A percentile compares a stretch with the other conserved stretches of the same genome.
Evolutionary conservation across 371 early-diverging fungal species (phyloP).

Genomic region (Massospora cicadina): DNA sequence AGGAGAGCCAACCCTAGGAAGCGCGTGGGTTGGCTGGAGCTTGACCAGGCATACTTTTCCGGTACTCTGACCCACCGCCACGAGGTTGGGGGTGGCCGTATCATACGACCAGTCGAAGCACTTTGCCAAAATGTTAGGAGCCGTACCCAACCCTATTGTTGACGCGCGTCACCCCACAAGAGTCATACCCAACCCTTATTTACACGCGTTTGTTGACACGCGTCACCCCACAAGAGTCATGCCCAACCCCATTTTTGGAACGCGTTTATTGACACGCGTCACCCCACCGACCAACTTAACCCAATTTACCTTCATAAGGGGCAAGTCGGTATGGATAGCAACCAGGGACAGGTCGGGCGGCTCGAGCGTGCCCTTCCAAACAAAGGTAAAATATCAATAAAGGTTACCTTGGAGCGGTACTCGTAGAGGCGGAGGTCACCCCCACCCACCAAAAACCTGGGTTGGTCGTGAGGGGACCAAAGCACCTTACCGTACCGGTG

Average conservation of each 20-base stretch:
- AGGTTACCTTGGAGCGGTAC: conserved; percentile 1
- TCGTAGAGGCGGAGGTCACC: conserved; percentile 8
- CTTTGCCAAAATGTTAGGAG: too few relatives aligned
- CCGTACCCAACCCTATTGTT: too few relatives aligned
- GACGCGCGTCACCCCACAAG: too few relatives aligned
- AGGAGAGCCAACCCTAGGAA: neutral
- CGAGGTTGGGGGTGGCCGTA: conserved; percentile 34
- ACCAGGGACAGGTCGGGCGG: conserved; percentile 29
- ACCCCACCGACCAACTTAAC: too few relatives aligned
- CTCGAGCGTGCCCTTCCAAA: neutral
- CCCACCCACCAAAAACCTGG: conserved; percentile 1
- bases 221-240: too few relatives aligned
- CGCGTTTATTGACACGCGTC: too few relatives aligned
- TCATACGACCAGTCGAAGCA: conserved; percentile 64
- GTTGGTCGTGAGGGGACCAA: neutral
- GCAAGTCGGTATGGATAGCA: conserved; percentile 36
- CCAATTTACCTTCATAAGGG: conserved; percentile 49
- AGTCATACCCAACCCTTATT: too few relatives aligned
- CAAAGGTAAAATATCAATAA: neutral
- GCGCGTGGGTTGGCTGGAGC: conserved; percentile 12
- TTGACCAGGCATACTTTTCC: conserved; percentile 38
- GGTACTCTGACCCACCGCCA: conserved; percentile 51
- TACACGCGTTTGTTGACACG: too few relatives aligned
- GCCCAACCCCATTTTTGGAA: too few relatives aligned
- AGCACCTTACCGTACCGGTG: neutral